phyloP scores from a whole-genome alignment of 805 yeast genomes.

The Yamadazyma scolyti region DNA sequence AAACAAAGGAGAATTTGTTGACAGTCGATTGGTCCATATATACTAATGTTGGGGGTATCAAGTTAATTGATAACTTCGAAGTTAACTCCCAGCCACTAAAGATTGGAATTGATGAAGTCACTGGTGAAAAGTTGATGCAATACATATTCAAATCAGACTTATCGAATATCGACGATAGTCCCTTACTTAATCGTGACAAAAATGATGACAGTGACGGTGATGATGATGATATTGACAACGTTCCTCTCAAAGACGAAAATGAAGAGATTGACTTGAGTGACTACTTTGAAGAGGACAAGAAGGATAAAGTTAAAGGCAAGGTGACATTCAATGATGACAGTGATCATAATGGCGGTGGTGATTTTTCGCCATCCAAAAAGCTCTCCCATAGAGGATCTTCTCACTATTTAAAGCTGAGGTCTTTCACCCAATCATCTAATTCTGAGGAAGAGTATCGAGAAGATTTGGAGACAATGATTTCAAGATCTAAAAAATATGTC shows the following conservation, averaged over 20 bases:
- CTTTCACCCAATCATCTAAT: slow-evolving; percentile 7
- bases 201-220: slow-evolving; percentile 9
- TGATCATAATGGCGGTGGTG: too few species aligned
- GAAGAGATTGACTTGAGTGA: not conserved
- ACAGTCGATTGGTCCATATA: slow-evolving; percentile 41
- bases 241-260: not conserved
- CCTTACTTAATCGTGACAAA: slow-evolving; percentile 7
- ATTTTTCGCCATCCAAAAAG: too few species aligned
- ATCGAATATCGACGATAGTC: slow-evolving; percentile 18
- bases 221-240: slow-evolving; percentile 9
- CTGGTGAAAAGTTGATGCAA: slow-evolving; percentile 35
- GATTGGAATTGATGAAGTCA: slow-evolving; percentile 34
- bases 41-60: slow-evolving; percentile 40
- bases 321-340: not conserved
- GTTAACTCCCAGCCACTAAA: slow-evolving; percentile 35
- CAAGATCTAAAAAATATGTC: slow-evolving; percentile 68
- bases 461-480: slow-evolving; percentile 57
- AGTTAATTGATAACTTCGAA: slow-evolving; percentile 35
- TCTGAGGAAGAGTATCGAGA: slow-evolving; percentile 17
- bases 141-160: slow-evolving; percentile 31
- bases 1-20: slow-evolving; percentile 17
- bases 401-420: slow-evolving; percentile 4
- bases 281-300: slow-evolving; percentile 1
- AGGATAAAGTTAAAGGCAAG: not conserved
- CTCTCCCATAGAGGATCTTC: slow-evolving; percentile 1